A percentile compares a stretch with the other conserved stretches of the same genome.
Conservation (phyloP, 306 rosid genomes). For the Citrullus mucosospermus region DNA sequence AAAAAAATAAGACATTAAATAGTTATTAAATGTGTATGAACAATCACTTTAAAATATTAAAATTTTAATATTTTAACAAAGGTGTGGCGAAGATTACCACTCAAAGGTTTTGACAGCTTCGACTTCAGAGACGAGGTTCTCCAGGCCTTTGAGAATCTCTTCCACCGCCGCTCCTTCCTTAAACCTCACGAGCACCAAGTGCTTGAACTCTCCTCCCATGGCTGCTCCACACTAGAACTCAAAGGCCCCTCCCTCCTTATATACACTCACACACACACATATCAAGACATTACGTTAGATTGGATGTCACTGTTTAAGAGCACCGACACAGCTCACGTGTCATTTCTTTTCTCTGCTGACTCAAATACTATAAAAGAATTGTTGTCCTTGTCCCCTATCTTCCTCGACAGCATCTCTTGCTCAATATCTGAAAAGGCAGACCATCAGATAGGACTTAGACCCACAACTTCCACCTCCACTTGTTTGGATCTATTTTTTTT, state of each 20-base stretch:
- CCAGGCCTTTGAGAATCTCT: conserved; percentile 60
- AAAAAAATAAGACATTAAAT: too few species aligned
- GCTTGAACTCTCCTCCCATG: conserved; percentile 85
- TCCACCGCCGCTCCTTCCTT: conserved; percentile 60
- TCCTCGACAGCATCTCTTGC: conserved; percentile 10
- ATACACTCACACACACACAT: background rate
- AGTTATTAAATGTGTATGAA: too few species aligned
- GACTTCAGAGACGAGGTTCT: conserved; percentile 52
- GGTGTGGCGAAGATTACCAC: conserved; percentile 31
- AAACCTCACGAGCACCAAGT: conserved; percentile 74
- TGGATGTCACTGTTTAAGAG: background rate
- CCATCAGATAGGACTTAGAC: background rate
- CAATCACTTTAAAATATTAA: background rate
- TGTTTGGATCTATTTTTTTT: background rate
- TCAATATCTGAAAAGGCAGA: conserved; percentile 1
- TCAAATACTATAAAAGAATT: conserved; percentile 2
- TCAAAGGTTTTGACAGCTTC: conserved; percentile 74
- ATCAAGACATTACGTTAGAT: background rate
- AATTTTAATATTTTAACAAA: background rate
- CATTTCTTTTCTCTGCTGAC: background rate
- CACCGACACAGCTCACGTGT: conserved; percentile 9
- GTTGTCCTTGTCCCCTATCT: conserved; percentile 2
- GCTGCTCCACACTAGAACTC: conserved; percentile 4
- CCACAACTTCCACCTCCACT: conserved; percentile 3
- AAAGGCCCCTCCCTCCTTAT: background rate